Conservation (phyloP, 2,329 filamentous ascomycete species). For the Cercospora nicotianae region DNA sequence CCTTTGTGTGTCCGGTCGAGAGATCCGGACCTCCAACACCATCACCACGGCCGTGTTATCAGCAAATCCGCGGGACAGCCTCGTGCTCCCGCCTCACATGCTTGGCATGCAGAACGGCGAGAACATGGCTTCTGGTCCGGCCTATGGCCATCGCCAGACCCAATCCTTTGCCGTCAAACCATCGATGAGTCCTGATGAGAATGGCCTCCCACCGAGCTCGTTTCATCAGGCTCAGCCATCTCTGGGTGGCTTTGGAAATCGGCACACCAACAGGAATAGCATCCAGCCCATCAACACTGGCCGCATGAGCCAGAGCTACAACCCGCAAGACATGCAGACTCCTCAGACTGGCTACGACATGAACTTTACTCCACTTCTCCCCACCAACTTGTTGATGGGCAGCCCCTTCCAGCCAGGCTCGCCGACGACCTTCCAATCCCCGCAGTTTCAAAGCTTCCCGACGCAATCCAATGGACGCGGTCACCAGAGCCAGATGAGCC, state of each 20-base stretch:
- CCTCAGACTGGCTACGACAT: slow-evolving; percentile 91
- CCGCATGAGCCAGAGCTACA: slow-evolving; percentile 41
- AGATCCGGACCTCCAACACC: slow-evolving; percentile 28
- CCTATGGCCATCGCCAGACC: slow-evolving; percentile 54
- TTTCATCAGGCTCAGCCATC: slow-evolving; percentile 77
- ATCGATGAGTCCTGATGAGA: slow-evolving; percentile 69
- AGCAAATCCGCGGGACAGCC: slow-evolving; percentile 75
- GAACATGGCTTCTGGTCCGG: slow-evolving; percentile 58
- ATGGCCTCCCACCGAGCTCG: slow-evolving; percentile 88
- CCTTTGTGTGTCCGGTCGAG: slow-evolving; percentile 25
- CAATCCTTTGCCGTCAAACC: slow-evolving; percentile 72
- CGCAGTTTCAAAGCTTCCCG: slow-evolving; percentile 88
- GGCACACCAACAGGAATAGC: slow-evolving; percentile 72
- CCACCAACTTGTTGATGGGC: slow-evolving; percentile 89
- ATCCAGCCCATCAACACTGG: slow-evolving; percentile 92
- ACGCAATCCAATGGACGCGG: slow-evolving; percentile 55
- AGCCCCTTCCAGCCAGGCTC: slow-evolving; percentile 97
- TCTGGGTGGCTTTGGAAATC: slow-evolving; percentile 78
- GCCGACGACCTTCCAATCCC: slow-evolving; percentile 82
- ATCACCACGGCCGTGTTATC: slow-evolving; percentile 81
- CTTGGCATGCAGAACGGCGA: slow-evolving; percentile 91
- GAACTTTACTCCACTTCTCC: slow-evolving; percentile 96
- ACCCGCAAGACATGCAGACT: slow-evolving; percentile 70
- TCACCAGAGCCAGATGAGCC: slow-evolving; percentile 57
- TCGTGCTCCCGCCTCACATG: slow-evolving; percentile 79